Conservation (phyloP, 805 yeast genomes). For the Starmerella scarabaei region DNA sequence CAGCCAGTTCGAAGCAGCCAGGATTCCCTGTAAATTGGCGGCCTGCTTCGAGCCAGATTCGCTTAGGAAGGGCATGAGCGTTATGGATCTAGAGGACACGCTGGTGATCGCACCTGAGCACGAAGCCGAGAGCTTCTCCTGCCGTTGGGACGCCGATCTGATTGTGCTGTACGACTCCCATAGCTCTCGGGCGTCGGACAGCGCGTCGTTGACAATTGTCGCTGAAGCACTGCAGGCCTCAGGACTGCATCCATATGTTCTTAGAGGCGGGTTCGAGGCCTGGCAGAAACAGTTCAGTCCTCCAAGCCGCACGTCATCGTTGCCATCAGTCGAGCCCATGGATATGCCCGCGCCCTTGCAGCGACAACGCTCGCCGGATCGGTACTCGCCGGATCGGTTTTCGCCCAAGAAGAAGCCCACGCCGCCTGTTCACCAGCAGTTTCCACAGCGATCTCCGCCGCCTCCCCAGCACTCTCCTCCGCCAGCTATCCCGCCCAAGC, state of each 20-base stretch:
- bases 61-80: slow-evolving; percentile 38
- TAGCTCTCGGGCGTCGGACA: slow-evolving; percentile 10
- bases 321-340: not conserved
- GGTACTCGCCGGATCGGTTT: too few species aligned
- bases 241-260: slow-evolving; percentile 32
- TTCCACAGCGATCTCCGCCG: too few species aligned
- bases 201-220: slow-evolving; percentile 29
- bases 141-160: slow-evolving; percentile 44
- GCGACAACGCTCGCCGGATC: not conserved
- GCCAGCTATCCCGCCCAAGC: too few species aligned
- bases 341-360: not conserved
- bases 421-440: too few species aligned
- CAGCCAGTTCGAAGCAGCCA: slow-evolving; percentile 46
- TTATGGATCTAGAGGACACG: slow-evolving; percentile 52
- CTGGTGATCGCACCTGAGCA: slow-evolving; percentile 44
- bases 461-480: too few species aligned
- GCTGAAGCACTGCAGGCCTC: slow-evolving; percentile 29
- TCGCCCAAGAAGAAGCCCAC: too few species aligned
- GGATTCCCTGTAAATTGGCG: slow-evolving; percentile 45
- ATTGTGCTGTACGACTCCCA: slow-evolving; percentile 53
- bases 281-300: slow-evolving; percentile 30
- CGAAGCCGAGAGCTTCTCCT: slow-evolving; percentile 43
- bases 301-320: not conserved
- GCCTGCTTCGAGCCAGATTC: slow-evolving; percentile 68
- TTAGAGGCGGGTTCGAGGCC: slow-evolving; percentile 44